These are phyloP conservation scores for Ambrosia hybrid DNA, from an alignment of 140 eudicot genomes.

Conservation along the genomic window DNA sequence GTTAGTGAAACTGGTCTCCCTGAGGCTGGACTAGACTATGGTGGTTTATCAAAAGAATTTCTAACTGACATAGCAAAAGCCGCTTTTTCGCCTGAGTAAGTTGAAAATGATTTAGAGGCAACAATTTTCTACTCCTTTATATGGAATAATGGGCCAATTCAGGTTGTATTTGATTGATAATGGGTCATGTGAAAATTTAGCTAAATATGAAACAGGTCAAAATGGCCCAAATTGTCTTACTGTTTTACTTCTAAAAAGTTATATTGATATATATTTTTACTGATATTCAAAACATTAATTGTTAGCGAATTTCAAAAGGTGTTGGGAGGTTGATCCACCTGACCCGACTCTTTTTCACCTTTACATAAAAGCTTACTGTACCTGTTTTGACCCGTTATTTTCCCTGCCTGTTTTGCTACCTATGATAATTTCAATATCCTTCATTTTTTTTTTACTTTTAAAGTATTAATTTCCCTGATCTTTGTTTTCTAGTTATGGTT, in stretches of 20 bases:
- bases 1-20: slow-evolving; percentile 98
- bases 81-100: slow-evolving; percentile 88
- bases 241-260: no score
- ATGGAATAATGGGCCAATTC: no score
- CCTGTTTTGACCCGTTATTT: background rate
- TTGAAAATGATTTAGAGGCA: background rate
- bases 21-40: slow-evolving; percentile 98
- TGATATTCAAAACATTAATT: no score
- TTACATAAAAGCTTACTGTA: background rate
- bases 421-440: background rate
- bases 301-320: no score
- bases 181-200: no score
- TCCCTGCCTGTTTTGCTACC: background rate
- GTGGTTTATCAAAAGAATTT: slow-evolving; percentile 94
- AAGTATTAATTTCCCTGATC: slow-evolving; percentile 1
- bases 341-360: background rate
- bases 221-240: no score
- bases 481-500: slow-evolving; percentile 62
- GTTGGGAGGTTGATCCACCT: no score
- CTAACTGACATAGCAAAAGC: slow-evolving; percentile 87
- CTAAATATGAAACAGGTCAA: no score
- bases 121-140: no score
- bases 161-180: no score
- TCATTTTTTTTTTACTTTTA: slow-evolving; percentile 1
- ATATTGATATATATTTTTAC: no score